Conservation (phyloP, 371 early-diverging fungal genomes). For the Lichtheimia ornata region DNA sequence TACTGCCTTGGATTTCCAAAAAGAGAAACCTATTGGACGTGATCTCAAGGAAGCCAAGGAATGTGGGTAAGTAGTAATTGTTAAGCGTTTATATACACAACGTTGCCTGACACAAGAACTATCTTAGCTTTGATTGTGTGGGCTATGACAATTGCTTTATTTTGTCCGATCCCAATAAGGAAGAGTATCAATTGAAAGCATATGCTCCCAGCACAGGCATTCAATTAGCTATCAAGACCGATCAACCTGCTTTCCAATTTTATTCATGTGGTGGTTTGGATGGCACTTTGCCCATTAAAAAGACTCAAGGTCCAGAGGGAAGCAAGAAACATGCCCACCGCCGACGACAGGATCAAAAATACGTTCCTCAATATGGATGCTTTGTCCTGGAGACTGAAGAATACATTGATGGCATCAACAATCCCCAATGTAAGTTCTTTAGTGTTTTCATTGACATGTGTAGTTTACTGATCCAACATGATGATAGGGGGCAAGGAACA, state of each 20-base stretch:
- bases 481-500: slow-evolving; percentile 16
- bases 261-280: slow-evolving; percentile 21
- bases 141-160: slow-evolving; percentile 39
- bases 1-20: slow-evolving; percentile 22
- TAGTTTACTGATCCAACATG: no score
- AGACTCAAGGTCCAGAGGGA: slow-evolving; percentile 9
- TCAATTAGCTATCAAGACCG: slow-evolving; percentile 20
- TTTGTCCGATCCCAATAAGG: slow-evolving; percentile 19
- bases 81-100: background rate
- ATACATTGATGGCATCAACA: slow-evolving; percentile 27
- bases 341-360: background rate
- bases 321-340: slow-evolving; percentile 7
- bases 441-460: no score
- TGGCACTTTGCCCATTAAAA: slow-evolving; percentile 25
- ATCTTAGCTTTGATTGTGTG: slow-evolving; percentile 17
- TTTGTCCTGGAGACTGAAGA: slow-evolving; percentile 26
- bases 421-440: slow-evolving; percentile 18
- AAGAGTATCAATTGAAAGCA: slow-evolving; percentile 16
- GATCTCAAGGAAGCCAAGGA: slow-evolving; percentile 17
- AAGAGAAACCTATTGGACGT: slow-evolving; percentile 21
- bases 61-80: slow-evolving; percentile 19
- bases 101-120: background rate
- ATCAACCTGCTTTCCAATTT: slow-evolving; percentile 24
- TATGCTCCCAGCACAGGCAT: slow-evolving; percentile 25
- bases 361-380: slow-evolving; percentile 24